Evolutionary conservation across 176 grass and related monocot genomes (phyloP).

Genomic region (Rhynchospora tenuis): DNA sequence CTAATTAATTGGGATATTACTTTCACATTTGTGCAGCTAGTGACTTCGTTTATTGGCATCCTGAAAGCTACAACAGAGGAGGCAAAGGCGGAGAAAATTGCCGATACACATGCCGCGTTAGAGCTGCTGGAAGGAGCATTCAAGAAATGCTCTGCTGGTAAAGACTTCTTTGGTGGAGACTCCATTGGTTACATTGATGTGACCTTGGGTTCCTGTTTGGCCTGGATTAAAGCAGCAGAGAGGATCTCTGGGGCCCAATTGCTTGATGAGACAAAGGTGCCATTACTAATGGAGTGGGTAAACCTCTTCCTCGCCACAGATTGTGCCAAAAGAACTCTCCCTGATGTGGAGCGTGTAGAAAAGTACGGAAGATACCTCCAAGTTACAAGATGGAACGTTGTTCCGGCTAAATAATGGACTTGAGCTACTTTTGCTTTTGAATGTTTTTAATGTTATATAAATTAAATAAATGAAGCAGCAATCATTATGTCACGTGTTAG

Average conservation of each 20-base stretch:
- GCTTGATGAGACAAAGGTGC: conserved; percentile 17
- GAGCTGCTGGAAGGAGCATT: neutral
- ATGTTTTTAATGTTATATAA: too few relatives aligned
- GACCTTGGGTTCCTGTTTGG: conserved; percentile 27
- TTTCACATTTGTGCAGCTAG: neutral
- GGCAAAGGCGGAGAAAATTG: neutral
- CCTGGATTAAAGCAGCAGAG: neutral
- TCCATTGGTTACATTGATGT: conserved; percentile 47
- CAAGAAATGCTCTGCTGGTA: conserved; percentile 20
- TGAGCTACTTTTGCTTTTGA: neutral
- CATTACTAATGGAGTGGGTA: conserved; percentile 33
- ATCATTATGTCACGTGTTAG: too few relatives aligned
- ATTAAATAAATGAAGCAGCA: too few relatives aligned
- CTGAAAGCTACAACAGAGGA: neutral
- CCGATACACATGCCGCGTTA: too few relatives aligned
- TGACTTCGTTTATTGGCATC: neutral
- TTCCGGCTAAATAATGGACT: neutral
- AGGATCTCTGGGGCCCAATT: neutral
- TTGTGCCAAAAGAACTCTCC: neutral
- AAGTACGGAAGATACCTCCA: neutral
- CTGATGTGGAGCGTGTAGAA: neutral
- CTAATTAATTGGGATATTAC: neutral
- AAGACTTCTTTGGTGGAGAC: conserved; percentile 49
- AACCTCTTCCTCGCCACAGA: neutral
- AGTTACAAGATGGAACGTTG: neutral